Conservation (phyloP, 2,329 filamentous ascomycete genomes). For the Claviceps humidiphila region DNA sequence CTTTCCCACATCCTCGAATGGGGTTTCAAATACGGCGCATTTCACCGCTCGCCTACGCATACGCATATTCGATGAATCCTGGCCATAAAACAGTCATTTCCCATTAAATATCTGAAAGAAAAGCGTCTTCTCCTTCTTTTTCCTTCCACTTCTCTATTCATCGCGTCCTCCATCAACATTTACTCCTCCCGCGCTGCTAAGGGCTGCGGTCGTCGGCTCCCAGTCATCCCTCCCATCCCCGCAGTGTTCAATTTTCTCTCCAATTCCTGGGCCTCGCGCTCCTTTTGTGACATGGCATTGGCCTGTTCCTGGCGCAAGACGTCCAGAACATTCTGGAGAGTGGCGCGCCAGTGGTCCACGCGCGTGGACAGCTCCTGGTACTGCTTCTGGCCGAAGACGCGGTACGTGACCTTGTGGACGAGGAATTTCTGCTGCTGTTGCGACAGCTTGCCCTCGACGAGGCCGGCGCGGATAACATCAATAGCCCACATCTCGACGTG, state of each 20-base stretch:
- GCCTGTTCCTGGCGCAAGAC: conserved; percentile 72
- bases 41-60: not conserved
- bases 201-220: conserved; percentile 22
- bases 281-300: conserved; percentile 62
- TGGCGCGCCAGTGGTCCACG: conserved; percentile 81
- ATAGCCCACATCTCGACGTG: conserved; percentile 99
- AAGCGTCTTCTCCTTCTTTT: not conserved
- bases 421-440: conserved; percentile 89
- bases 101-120: not conserved
- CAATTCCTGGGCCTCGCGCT: conserved; percentile 60
- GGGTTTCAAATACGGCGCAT: too few relatives aligned
- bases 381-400: conserved; percentile 95
- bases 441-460: conserved; percentile 92
- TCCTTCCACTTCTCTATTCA: not conserved
- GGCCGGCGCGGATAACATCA: conserved; percentile 87
- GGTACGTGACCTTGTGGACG: conserved; percentile 90
- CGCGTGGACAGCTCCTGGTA: conserved; percentile 89
- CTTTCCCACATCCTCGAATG: not conserved
- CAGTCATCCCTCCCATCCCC: conserved; percentile 20
- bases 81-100: not conserved
- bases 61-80: not conserved
- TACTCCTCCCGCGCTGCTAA: conserved; percentile 34
- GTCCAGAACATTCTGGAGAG: conserved; percentile 62
- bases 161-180: conserved; percentile 31
- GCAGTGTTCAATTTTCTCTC: conserved; percentile 50